phyloP scores from a whole-genome alignment of 2,329 filamentous ascomycete genomes.

The Cladosporium velox region DNA sequence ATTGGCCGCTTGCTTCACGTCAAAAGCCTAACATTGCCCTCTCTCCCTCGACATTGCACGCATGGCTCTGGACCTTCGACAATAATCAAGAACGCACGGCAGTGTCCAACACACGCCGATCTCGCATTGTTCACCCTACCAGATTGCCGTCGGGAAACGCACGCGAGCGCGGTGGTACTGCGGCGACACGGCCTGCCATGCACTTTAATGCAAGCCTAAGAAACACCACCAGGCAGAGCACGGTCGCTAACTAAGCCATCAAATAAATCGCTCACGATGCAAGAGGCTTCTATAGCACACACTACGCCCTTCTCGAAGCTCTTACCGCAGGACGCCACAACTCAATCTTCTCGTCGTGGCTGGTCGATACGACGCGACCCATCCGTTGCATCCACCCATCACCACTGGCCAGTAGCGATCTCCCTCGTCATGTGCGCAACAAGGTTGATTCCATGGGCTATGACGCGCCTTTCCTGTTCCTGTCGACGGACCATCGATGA shows the following conservation, averaged over 20 bases:
- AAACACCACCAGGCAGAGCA: conserved; percentile 7
- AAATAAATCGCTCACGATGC: conserved; percentile 12
- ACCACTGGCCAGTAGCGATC: background rate
- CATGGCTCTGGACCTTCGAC: background rate
- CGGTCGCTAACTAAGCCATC: background rate
- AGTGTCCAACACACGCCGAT: background rate
- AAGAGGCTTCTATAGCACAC: conserved; percentile 7
- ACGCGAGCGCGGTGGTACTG: conserved; percentile 12
- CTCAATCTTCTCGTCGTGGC: background rate
- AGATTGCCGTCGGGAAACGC: background rate
- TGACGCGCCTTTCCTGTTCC: conserved; percentile 12
- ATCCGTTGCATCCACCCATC: background rate
- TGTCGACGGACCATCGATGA: background rate
- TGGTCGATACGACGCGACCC: background rate
- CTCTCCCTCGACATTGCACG: background rate
- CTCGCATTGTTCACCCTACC: background rate
- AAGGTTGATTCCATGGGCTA: background rate
- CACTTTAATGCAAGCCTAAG: conserved; percentile 9
- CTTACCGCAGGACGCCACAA: conserved; percentile 9
- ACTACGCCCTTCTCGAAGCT: conserved; percentile 6
- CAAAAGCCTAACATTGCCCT: background rate
- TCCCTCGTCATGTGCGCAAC: background rate
- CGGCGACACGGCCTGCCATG: conserved; percentile 19
- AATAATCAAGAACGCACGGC: background rate
- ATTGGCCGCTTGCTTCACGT: background rate